Evolutionary conservation across 306 rosid species (phyloP).

Genomic region (Pyrus bretschneideri): DNA sequence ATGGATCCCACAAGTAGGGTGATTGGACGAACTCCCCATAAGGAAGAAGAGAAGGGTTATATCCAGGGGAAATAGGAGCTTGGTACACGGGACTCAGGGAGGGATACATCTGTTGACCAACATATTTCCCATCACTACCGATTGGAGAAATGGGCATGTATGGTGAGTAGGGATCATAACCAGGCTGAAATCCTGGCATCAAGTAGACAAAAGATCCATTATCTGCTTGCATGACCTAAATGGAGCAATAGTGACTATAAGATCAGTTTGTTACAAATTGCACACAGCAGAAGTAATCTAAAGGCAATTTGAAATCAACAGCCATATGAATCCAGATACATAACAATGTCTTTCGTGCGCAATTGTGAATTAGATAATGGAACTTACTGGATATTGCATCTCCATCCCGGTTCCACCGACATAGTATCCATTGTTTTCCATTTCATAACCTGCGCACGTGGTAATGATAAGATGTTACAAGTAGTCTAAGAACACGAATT

Average conservation of each 20-base stretch:
- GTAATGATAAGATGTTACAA: conserved; percentile 38
- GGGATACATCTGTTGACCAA: conserved; percentile 48
- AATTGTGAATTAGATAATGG: not conserved
- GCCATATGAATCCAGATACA: not conserved
- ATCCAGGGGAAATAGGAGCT: conserved; percentile 47
- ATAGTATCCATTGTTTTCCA: conserved; percentile 60
- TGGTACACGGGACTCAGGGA: conserved; percentile 42
- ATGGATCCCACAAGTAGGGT: conserved; percentile 45
- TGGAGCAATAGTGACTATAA: conserved; percentile 22
- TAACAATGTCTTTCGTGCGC: not conserved
- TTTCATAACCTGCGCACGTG: conserved; percentile 63
- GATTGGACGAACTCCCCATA: conserved; percentile 46
- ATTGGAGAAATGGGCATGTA: conserved; percentile 39
- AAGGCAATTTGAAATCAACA: not conserved
- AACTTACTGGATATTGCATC: conserved; percentile 68
- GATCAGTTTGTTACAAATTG: conserved; percentile 1
- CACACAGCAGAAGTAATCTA: not conserved
- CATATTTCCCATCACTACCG: conserved; percentile 57
- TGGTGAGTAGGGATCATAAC: conserved; percentile 36
- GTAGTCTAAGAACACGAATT: conserved; percentile 14
- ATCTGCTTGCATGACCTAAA: conserved; percentile 86
- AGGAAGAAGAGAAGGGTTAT: conserved; percentile 36
- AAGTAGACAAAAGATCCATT: conserved; percentile 67
- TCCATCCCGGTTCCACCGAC: conserved; percentile 49
- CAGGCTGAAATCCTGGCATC: conserved; percentile 69